These are phyloP conservation scores for Sporisorium exsertum DNA, from an alignment of 1,284 basidiomycete species.

Conservation along the genomic window DNA sequence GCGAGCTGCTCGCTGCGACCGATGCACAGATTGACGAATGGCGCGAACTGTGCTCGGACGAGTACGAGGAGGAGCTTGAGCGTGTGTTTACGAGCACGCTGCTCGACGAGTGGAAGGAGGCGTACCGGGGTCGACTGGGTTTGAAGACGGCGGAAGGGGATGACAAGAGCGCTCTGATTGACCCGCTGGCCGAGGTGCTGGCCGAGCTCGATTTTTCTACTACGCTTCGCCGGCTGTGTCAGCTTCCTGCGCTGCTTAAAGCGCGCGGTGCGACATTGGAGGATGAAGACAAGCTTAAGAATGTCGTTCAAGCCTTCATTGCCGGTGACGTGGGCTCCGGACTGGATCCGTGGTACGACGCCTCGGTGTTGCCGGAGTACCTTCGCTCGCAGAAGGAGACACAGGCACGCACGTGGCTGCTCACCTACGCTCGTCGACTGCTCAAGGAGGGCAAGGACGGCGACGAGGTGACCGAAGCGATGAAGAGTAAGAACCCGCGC, in stretches of 20 bases:
- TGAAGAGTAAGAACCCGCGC: conserved; percentile 55
- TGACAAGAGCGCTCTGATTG: conserved; percentile 42
- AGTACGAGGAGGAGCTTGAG: conserved; percentile 47
- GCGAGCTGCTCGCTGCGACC: conserved; percentile 44
- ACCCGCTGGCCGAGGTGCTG: conserved; percentile 37
- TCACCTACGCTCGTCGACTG: conserved; percentile 45
- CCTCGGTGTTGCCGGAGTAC: conserved; percentile 29
- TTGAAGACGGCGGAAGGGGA: conserved; percentile 24
- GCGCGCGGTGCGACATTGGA: conserved; percentile 5
- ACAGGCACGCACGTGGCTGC: conserved; percentile 51
- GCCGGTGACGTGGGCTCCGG: conserved; percentile 15
- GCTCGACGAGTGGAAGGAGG: conserved; percentile 55
- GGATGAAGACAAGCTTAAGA: conserved; percentile 36
- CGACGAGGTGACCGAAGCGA: conserved; percentile 31
- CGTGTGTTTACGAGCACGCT: conserved; percentile 46
- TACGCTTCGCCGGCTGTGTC: conserved; percentile 53
- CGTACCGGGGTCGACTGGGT: conserved; percentile 54
- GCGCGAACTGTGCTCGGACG: conserved; percentile 45
- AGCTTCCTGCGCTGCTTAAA: conserved; percentile 42
- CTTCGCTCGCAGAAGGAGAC: conserved; percentile 39
- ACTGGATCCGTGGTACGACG: conserved; percentile 44
- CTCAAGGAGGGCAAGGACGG: conserved; percentile 38
- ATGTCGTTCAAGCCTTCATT: conserved; percentile 33
- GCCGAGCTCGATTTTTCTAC: conserved; percentile 53
- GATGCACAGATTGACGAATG: conserved; percentile 48